These are phyloP conservation scores for Chlamydomonas schloesseri DNA, from an alignment of 139 green algal genomes.

Conservation along the genomic window DNA sequence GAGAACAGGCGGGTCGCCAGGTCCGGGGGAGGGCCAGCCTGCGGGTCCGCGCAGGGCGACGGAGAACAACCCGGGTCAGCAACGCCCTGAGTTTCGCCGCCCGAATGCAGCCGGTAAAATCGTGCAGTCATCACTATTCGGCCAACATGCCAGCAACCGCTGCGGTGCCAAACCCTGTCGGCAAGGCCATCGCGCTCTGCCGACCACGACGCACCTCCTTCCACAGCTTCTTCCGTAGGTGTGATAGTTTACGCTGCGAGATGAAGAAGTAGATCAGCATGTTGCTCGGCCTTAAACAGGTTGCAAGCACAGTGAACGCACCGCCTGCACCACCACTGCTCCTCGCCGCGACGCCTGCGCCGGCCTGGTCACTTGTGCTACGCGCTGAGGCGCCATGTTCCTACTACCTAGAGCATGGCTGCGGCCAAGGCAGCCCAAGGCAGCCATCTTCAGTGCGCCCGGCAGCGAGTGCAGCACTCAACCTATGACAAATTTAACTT, in stretches of 20 bases:
- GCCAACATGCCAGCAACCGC: too few relatives aligned
- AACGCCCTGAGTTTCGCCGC: too few relatives aligned
- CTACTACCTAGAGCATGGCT: neutral
- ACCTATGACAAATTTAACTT: too few relatives aligned
- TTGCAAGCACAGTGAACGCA: neutral
- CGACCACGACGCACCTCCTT: constrained; percentile 37
- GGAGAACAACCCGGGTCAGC: too few relatives aligned
- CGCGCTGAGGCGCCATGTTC: neutral
- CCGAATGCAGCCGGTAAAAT: too few relatives aligned
- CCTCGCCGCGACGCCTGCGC: constrained; percentile 11
- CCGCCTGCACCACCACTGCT: constrained; percentile 41
- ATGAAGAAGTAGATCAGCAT: neutral
- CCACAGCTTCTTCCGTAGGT: constrained; percentile 71
- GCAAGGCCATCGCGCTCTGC: too few relatives aligned
- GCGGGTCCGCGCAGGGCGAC: too few relatives aligned
- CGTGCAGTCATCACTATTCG: too few relatives aligned
- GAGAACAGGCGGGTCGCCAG: constrained; percentile 98
- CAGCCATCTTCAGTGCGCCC: too few relatives aligned
- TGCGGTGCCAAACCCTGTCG: too few relatives aligned
- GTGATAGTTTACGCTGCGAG: constrained; percentile 62
- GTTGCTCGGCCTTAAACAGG: neutral
- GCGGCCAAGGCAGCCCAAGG: constrained; percentile 2
- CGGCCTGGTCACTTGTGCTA: neutral
- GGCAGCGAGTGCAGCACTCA: too few relatives aligned
- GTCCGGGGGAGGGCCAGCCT: constrained; percentile 88